phyloP scores from a whole-genome alignment of 805 yeast genomes.

The Kluyveromyces aestuarii region DNA sequence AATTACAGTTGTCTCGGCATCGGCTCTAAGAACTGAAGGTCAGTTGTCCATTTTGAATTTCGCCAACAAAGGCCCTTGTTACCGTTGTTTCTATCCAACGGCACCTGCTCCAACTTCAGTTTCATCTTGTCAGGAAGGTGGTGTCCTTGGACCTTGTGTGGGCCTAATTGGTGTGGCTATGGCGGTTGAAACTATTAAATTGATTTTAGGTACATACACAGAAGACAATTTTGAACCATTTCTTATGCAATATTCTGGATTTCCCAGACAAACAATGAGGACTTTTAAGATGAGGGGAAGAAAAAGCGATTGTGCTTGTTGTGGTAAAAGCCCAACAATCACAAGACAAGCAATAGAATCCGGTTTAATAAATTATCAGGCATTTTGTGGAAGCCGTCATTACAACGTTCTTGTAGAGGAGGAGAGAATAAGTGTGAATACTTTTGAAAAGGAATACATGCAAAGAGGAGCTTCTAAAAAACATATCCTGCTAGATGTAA shows the following conservation, averaged over 20 bases:
- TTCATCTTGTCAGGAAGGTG: conserved; percentile 84
- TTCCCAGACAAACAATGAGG: conserved; percentile 55
- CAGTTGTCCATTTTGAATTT: conserved; percentile 74
- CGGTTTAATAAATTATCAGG: conserved; percentile 50
- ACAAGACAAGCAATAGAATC: conserved; percentile 37
- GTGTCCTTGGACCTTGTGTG: conserved; percentile 93
- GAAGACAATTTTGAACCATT: conserved; percentile 54
- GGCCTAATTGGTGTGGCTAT: conserved; percentile 84
- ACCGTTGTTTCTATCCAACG: conserved; percentile 82
- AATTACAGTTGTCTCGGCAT: conserved; percentile 78
- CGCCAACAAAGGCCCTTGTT: conserved; percentile 71
- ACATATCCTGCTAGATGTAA: conserved; percentile 56
- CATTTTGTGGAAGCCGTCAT: conserved; percentile 61
- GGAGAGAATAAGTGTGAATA: conserved; percentile 39
- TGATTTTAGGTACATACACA: conserved; percentile 49
- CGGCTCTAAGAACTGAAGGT: conserved; percentile 88
- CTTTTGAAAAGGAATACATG: conserved; percentile 25
- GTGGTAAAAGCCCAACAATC: conserved; percentile 48
- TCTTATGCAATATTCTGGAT: conserved; percentile 58
- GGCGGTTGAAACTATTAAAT: conserved; percentile 80
- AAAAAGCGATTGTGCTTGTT: conserved; percentile 50
- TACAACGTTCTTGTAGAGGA: conserved; percentile 36
- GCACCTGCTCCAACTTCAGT: conserved; percentile 85
- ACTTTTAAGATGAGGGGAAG: conserved; percentile 72
- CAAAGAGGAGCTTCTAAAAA: conserved; percentile 7